Percentiles rank a stretch among this genome's conserved stretches.
These are phyloP conservation scores for Apophysomyces trapeziformis DNA, from an alignment of 371 early-diverging fungal species.

Conservation along the genomic window DNA sequence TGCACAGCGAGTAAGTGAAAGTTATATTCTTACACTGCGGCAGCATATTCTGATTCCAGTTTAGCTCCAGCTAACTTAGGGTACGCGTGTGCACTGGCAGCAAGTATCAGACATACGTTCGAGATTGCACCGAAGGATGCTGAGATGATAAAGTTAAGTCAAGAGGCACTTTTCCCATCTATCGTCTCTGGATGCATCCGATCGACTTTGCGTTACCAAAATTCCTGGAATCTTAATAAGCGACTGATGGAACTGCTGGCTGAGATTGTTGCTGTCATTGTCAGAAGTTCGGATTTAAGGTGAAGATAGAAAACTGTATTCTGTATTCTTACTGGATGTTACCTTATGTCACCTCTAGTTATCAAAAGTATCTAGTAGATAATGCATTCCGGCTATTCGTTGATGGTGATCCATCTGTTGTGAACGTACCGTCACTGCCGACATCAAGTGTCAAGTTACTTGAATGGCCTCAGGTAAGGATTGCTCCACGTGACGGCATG, in stretches of 20 bases:
- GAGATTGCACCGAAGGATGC: constrained; percentile 17
- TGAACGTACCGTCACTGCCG: background rate
- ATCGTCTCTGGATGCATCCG: constrained; percentile 11
- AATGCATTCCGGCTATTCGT: constrained; percentile 12
- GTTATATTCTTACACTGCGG: background rate
- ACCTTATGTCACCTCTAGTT: background rate
- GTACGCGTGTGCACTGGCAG: constrained; percentile 26
- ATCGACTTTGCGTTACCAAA: background rate
- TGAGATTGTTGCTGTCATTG: background rate
- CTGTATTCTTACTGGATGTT: background rate
- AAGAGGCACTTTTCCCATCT: constrained; percentile 11
- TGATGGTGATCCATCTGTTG: constrained; percentile 7
- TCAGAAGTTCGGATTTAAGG: constrained; percentile 20
- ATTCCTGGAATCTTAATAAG: constrained; percentile 12
- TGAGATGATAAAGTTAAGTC: constrained; percentile 20
- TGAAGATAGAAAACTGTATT: background rate
- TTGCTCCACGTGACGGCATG: background rate
- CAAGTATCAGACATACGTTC: constrained; percentile 21
- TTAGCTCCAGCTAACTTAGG: background rate
- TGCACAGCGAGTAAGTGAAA: background rate
- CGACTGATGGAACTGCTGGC: constrained; percentile 15
- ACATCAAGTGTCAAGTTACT: background rate
- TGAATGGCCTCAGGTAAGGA: background rate
- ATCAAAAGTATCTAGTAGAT: constrained; percentile 9
- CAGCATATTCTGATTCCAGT: background rate